Conservation (phyloP, 768 basidiomycete genomes). For the Tephrocybe rancida region DNA sequence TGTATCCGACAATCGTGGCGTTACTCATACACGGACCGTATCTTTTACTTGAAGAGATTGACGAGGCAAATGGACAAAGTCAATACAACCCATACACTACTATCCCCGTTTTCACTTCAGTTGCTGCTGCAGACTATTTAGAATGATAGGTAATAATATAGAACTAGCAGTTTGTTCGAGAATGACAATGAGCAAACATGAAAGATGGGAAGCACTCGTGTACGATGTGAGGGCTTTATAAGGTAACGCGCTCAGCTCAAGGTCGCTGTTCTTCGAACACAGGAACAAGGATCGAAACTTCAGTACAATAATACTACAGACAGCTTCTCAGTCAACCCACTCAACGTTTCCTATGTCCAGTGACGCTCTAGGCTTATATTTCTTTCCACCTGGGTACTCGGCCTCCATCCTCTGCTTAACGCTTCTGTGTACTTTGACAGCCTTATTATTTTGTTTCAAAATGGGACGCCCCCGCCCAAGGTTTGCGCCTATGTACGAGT, state of each 20-base stretch:
- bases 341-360: slow-evolving; percentile 26
- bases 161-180: too few relatives aligned
- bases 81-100: neutral
- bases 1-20: slow-evolving; percentile 3
- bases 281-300: neutral
- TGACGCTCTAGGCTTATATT: slow-evolving; percentile 40
- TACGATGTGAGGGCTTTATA: too few relatives aligned
- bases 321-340: slow-evolving; percentile 18
- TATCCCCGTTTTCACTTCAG: slow-evolving; percentile 7
- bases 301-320: too few relatives aligned
- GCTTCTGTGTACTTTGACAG: slow-evolving; percentile 48
- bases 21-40: neutral
- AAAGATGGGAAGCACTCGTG: too few relatives aligned
- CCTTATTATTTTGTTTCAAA: slow-evolving; percentile 36
- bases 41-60: neutral
- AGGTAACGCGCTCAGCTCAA: too few relatives aligned
- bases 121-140: neutral
- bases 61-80: neutral
- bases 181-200: too few relatives aligned
- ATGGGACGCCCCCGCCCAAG: slow-evolving; percentile 41
- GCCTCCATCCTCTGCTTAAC: slow-evolving; percentile 61
- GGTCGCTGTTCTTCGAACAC: too few relatives aligned
- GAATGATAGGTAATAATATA: too few relatives aligned
- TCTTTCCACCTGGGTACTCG: slow-evolving; percentile 30
- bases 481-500: slow-evolving; percentile 29